Conservation (phyloP, 148 eudicot species). For the Chenopodium suecicum region DNA sequence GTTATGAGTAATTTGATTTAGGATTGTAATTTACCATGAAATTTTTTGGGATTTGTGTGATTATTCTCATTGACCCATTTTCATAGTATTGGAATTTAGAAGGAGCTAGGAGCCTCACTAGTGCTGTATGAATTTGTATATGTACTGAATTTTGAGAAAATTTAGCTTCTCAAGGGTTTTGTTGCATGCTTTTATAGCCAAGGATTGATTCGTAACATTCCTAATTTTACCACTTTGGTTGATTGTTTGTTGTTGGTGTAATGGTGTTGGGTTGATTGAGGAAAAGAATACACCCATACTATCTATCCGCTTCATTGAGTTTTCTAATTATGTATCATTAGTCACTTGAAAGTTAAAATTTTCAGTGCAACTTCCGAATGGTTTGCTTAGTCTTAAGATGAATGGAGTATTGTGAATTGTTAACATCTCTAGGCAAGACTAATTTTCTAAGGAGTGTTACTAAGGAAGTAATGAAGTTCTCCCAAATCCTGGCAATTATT, state of each 20-base stretch:
- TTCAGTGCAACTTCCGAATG: background rate
- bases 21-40: too few species aligned
- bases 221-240: background rate
- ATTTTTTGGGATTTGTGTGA: too few species aligned
- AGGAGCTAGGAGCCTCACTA: too few species aligned
- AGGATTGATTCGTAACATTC: background rate
- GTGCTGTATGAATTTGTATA: too few species aligned
- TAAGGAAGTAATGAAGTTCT: background rate
- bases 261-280: background rate
- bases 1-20: background rate
- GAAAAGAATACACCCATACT: background rate
- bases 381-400: background rate
- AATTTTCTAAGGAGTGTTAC: background rate
- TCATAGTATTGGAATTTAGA: background rate
- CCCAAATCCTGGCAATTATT: background rate
- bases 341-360: background rate
- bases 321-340: background rate
- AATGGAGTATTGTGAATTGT: background rate
- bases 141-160: background rate
- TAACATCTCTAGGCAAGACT: background rate
- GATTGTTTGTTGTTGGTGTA: background rate
- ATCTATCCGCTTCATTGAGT: background rate
- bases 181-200: background rate
- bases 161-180: background rate
- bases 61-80: background rate